These are phyloP conservation scores for Flaveria sonorensis DNA, from an alignment of 129 eudicot species.

Conservation along the genomic window DNA sequence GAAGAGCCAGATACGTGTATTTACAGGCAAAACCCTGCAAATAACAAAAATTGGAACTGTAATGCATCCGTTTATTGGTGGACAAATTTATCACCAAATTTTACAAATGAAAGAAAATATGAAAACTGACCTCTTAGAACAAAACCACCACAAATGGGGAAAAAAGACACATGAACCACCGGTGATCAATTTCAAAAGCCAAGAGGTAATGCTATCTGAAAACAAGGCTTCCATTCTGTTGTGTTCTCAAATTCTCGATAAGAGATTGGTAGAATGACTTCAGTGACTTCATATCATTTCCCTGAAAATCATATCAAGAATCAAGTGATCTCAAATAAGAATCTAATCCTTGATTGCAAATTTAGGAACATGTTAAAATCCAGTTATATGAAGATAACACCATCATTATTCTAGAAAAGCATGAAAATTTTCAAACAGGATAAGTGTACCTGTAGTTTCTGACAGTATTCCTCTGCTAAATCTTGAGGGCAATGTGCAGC, in stretches of 20 bases:
- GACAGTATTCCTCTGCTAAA: constrained; percentile 85
- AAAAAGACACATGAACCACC: constrained; percentile 26
- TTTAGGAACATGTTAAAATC: neutral
- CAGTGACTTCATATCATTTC: constrained; percentile 73
- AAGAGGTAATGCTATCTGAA: constrained; percentile 70
- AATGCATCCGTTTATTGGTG: neutral
- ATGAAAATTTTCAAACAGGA: neutral
- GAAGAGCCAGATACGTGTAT: constrained; percentile 32
- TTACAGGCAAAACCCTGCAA: constrained; percentile 35
- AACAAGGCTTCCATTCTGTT: constrained; percentile 92
- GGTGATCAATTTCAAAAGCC: constrained; percentile 9
- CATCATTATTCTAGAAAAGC: neutral
- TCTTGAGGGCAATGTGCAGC: constrained; percentile 86
- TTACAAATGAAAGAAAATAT: neutral
- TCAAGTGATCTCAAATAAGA: neutral
- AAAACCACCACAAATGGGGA: constrained; percentile 29
- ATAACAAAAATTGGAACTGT: constrained; percentile 13
- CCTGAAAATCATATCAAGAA: constrained; percentile 39
- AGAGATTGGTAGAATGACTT: constrained; percentile 85
- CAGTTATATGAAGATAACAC: neutral
- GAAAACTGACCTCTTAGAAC: constrained; percentile 26
- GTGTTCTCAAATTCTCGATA: constrained; percentile 69
- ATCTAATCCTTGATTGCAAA: neutral
- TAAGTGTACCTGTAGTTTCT: constrained; percentile 79
- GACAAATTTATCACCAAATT: neutral